phyloP scores from a whole-genome alignment of 2,329 filamentous ascomycete species.

The Chaetoscypha palmicola region DNA sequence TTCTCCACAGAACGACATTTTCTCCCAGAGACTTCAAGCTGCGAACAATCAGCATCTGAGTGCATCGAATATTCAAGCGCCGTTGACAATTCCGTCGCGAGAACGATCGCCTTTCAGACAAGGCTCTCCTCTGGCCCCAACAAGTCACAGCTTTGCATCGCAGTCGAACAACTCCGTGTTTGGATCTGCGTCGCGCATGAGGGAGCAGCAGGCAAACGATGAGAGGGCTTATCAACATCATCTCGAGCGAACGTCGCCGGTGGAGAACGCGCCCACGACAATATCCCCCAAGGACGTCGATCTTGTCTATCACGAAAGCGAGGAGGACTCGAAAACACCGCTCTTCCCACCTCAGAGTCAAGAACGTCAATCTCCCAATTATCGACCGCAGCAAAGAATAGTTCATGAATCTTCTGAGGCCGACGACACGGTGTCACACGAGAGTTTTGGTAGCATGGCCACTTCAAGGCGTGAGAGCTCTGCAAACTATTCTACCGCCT shows the following conservation, averaged over 20 bases:
- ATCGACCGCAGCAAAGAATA: conserved; percentile 20
- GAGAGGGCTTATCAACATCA: conserved; percentile 36
- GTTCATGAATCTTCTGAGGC: conserved; percentile 25
- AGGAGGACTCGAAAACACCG: conserved; percentile 62
- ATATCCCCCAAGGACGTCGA: conserved; percentile 93
- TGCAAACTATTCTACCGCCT: conserved; percentile 28
- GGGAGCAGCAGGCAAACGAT: conserved; percentile 55
- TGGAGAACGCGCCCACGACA: conserved; percentile 60
- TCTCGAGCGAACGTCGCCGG: conserved; percentile 33
- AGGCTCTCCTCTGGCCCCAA: conserved; percentile 54
- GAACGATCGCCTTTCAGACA: conserved; percentile 78
- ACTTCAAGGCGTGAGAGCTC: conserved; percentile 35
- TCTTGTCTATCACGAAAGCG: conserved; percentile 72
- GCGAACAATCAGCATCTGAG: conserved; percentile 68
- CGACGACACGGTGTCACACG: conserved; percentile 34
- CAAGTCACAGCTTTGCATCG: conserved; percentile 32
- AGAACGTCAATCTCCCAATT: conserved; percentile 36
- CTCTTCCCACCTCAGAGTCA: conserved; percentile 68
- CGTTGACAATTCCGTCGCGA: conserved; percentile 41
- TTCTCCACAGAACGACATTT: conserved; percentile 52
- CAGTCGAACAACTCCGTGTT: conserved; percentile 35
- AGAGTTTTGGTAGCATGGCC: conserved; percentile 37
- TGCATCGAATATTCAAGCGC: conserved; percentile 46
- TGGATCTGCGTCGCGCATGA: conserved; percentile 50
- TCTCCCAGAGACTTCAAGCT: conserved; percentile 69